Percentiles rank a stretch among this genome's conserved stretches.
These are phyloP conservation scores for Tulasnella calospora DNA, from an alignment of 768 basidiomycete genomes.

Conservation along the genomic window DNA sequence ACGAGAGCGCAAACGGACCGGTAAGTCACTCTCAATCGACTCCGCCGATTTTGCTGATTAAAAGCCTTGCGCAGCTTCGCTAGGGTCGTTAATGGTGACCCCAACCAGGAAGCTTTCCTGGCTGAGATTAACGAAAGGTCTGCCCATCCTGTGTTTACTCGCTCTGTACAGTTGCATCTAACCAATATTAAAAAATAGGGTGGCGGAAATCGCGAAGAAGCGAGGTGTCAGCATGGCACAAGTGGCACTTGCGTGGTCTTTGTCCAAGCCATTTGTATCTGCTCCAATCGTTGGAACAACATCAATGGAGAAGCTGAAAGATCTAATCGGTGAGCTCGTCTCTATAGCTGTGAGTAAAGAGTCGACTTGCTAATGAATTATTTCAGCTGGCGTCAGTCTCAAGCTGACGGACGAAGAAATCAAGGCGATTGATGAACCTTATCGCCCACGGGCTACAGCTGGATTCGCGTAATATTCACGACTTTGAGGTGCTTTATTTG, in stretches of 20 bases:
- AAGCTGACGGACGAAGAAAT: slow-evolving; percentile 37
- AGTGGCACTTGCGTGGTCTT: slow-evolving; percentile 33
- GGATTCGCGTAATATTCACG: slow-evolving; percentile 20
- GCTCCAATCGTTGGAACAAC: slow-evolving; percentile 25
- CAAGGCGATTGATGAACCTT: slow-evolving; percentile 35
- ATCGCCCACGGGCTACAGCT: slow-evolving; percentile 35
- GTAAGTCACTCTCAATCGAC: not conserved
- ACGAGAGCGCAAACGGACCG: slow-evolving; percentile 1
- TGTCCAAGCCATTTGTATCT: slow-evolving; percentile 12
- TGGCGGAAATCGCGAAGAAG: slow-evolving; percentile 35
- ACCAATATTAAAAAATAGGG: not conserved
- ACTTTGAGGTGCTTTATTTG: not conserved
- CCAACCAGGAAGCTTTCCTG: slow-evolving; percentile 6
- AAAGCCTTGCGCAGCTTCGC: not conserved
- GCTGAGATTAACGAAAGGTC: slow-evolving; percentile 19
- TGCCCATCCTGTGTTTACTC: not conserved
- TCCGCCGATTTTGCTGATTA: no score
- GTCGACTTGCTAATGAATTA: not conserved
- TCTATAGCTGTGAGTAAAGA: no score
- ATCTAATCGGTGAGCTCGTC: slow-evolving; percentile 44
- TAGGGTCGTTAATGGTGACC: slow-evolving; percentile 25
- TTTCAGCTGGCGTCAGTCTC: slow-evolving; percentile 8
- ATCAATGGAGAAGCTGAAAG: slow-evolving; percentile 33
- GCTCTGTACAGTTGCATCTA: no score
- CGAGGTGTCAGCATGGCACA: slow-evolving; percentile 36